Percentiles rank a stretch among this genome's conserved stretches.
These are phyloP conservation scores for Kwoniella bestiolae DNA, from an alignment of 768 basidiomycete species.

Conservation along the genomic window DNA sequence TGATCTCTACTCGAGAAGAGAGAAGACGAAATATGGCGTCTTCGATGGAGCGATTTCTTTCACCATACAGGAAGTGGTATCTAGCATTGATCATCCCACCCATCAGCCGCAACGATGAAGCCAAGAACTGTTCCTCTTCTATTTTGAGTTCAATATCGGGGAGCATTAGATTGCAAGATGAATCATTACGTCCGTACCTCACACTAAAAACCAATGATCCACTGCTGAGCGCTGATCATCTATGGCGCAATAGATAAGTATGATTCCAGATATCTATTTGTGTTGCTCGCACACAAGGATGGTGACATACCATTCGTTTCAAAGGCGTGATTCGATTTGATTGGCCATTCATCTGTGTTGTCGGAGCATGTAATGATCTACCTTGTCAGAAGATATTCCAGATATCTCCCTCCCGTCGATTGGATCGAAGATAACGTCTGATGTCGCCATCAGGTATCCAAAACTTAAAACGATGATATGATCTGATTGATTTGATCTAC, in stretches of 20 bases:
- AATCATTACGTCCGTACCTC: not conserved
- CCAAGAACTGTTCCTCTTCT: too few species aligned
- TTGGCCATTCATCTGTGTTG: too few species aligned
- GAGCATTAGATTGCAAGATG: not conserved
- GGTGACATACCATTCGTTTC: not conserved
- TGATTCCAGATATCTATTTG: not conserved
- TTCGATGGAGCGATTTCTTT: not conserved
- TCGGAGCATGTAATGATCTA: not conserved
- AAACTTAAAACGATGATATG: not conserved
- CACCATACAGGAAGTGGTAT: not conserved
- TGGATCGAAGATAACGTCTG: conserved; percentile 12
- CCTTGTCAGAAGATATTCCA: not conserved
- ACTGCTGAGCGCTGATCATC: not conserved
- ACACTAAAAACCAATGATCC: too few species aligned
- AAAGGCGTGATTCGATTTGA: not conserved
- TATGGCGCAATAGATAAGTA: not conserved
- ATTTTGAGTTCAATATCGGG: not conserved
- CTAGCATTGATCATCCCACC: not conserved
- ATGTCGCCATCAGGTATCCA: conserved; percentile 20
- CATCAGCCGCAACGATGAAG: too few species aligned
- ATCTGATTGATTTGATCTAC: conserved; percentile 6
- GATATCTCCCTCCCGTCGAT: not conserved
- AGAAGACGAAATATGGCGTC: not conserved
- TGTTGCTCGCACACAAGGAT: too few species aligned
- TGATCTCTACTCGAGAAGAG: too few species aligned